These are phyloP conservation scores for Tetrahymena malaccensis DNA, from an alignment of 73 alveolate genomes.

Conservation along the genomic window DNA sequence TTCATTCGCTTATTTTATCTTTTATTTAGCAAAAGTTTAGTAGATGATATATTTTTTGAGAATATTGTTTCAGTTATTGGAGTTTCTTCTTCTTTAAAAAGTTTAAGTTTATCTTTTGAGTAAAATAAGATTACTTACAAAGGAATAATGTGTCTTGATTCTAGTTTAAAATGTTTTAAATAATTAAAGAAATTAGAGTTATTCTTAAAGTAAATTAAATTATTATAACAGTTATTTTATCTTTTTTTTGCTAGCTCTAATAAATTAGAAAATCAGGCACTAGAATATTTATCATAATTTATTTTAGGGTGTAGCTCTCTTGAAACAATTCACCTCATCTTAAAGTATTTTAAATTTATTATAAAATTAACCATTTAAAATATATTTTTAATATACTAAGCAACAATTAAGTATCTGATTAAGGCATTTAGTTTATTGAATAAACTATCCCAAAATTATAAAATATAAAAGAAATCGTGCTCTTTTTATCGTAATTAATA, in stretches of 20 bases:
- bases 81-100: neutral
- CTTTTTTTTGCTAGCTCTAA: neutral
- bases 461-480: neutral
- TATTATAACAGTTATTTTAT: neutral
- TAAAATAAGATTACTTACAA: neutral
- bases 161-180: neutral
- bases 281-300: neutral
- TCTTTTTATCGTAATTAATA: neutral
- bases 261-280: neutral
- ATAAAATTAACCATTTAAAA: no score
- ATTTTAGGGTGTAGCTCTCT: neutral
- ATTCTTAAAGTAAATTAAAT: neutral
- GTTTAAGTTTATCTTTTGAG: neutral
- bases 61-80: neutral
- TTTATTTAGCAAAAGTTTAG: neutral
- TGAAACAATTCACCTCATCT: neutral
- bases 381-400: neutral
- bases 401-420: neutral
- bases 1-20: neutral
- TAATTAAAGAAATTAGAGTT: neutral
- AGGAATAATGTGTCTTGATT: neutral
- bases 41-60: neutral
- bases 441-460: neutral
- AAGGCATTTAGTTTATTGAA: neutral
- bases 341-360: neutral